Conservation (phyloP, 192 early-diverging fungal genomes). For the Radiomyces spectabilis region DNA sequence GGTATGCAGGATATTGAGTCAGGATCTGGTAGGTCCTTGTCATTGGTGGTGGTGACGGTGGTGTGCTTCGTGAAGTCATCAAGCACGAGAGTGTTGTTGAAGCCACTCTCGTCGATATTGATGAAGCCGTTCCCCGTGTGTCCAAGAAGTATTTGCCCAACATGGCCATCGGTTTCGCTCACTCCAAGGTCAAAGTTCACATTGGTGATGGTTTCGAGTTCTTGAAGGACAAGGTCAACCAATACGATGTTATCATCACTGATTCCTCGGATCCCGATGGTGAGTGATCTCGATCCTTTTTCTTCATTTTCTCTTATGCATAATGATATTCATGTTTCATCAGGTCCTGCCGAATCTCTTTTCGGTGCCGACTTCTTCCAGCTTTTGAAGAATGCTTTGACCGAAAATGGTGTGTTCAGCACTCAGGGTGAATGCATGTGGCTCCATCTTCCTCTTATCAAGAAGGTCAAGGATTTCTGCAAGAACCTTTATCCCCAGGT, state of each 20-base stretch:
- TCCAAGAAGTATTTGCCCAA: slow-evolving; percentile 91
- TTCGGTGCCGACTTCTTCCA: slow-evolving; percentile 91
- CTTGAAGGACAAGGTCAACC: slow-evolving; percentile 77
- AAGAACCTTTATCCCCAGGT: slow-evolving; percentile 82
- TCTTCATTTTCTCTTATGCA: background rate
- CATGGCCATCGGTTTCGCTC: slow-evolving; percentile 89
- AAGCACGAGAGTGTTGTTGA: slow-evolving; percentile 92
- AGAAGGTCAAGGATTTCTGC: slow-evolving; percentile 75
- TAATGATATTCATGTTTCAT: background rate
- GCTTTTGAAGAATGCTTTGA: slow-evolving; percentile 87
- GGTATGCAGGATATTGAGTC: background rate
- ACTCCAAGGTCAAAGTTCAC: slow-evolving; percentile 91
- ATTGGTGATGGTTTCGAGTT: slow-evolving; percentile 97
- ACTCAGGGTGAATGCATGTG: slow-evolving; percentile 99
- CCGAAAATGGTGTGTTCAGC: slow-evolving; percentile 85
- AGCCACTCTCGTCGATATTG: slow-evolving; percentile 94
- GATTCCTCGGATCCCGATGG: slow-evolving; percentile 96
- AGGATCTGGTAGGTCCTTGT: slow-evolving; percentile 71
- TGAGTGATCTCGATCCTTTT: slow-evolving; percentile 10
- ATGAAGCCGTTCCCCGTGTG: slow-evolving; percentile 87
- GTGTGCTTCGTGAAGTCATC: slow-evolving; percentile 95
- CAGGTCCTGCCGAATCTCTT: slow-evolving; percentile 90
- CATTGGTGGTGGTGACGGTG: slow-evolving; percentile 99
- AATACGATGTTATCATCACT: slow-evolving; percentile 98
- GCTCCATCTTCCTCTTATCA: slow-evolving; percentile 92